These are phyloP conservation scores for Backusella westeae DNA, from an alignment of 192 early-diverging fungal genomes.

Conservation along the genomic window DNA sequence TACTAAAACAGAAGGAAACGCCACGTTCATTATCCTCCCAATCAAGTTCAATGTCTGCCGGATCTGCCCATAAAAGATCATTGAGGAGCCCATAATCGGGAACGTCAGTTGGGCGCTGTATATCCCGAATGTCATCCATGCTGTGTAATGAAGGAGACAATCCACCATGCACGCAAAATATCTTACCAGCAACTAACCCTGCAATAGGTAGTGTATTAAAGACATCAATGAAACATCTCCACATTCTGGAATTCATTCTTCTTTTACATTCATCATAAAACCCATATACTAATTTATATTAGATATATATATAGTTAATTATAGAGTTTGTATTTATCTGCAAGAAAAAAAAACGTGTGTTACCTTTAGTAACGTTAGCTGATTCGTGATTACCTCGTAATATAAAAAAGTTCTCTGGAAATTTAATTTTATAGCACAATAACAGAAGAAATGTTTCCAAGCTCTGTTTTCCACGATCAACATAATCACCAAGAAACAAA, in stretches of 20 bases:
- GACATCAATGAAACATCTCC: conserved; percentile 89
- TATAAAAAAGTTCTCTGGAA: conserved; percentile 95
- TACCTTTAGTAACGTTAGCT: conserved; percentile 88
- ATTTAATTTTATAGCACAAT: conserved; percentile 97
- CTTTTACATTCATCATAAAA: conserved; percentile 99
- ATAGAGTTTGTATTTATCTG: not conserved
- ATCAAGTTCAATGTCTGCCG: conserved; percentile 73
- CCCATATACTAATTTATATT: conserved; percentile 72
- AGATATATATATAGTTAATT: conserved; percentile 18
- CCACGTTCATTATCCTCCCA: conserved; percentile 96
- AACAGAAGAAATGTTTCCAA: conserved; percentile 93
- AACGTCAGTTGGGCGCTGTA: conserved; percentile 84
- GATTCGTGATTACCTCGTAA: conserved; percentile 97
- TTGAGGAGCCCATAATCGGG: conserved; percentile 92
- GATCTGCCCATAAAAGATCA: conserved; percentile 93
- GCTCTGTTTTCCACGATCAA: conserved; percentile 94
- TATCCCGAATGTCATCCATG: conserved; percentile 84
- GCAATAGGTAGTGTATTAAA: conserved; percentile 96
- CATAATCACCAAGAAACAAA: conserved; percentile 95
- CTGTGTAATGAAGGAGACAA: conserved; percentile 75
- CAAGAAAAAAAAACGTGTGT: not conserved
- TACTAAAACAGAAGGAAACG: conserved; percentile 94
- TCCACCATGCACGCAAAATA: conserved; percentile 96
- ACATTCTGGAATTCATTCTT: conserved; percentile 81
- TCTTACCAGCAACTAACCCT: conserved; percentile 88